Evolutionary conservation across 345 rosid species (phyloP).

Genomic region (Xanthoceras sorbifolium): DNA sequence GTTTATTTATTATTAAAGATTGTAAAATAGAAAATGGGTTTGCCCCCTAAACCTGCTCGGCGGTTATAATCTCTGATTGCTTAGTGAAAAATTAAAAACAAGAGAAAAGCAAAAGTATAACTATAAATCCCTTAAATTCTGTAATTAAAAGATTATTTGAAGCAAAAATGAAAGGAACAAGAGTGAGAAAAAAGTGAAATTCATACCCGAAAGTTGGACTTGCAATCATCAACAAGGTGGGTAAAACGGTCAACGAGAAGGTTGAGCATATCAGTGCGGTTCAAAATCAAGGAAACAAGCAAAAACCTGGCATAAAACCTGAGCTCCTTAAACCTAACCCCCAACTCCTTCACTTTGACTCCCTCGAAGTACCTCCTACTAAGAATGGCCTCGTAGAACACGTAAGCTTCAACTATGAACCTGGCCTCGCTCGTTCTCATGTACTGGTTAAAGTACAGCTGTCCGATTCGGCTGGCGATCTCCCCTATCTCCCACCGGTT

Average conservation of each 20-base stretch:
- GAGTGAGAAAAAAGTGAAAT: background rate
- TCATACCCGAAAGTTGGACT: constrained; percentile 70
- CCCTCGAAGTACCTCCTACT: constrained; percentile 78
- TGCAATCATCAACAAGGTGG: constrained; percentile 70
- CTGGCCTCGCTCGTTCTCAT: constrained; percentile 88
- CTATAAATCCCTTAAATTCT: background rate
- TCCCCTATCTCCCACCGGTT: constrained; percentile 99
- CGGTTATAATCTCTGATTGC: background rate
- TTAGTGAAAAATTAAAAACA: background rate
- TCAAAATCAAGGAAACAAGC: constrained; percentile 75
- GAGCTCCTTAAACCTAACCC: constrained; percentile 80
- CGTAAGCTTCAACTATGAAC: constrained; percentile 83
- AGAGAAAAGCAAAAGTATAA: background rate
- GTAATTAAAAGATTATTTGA: background rate
- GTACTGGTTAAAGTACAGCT: constrained; percentile 92
- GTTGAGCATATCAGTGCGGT: constrained; percentile 61
- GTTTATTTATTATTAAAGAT: background rate
- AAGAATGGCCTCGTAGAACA: constrained; percentile 91
- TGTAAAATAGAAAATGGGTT: background rate
- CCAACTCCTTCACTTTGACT: constrained; percentile 57
- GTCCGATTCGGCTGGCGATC: constrained; percentile 99
- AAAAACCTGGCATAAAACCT: constrained; percentile 88
- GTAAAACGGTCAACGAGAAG: constrained; percentile 49
- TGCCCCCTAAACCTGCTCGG: background rate
- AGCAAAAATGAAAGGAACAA: background rate